Conservation (phyloP, 2,329 filamentous ascomycete genomes). For the Neofusicoccum sp. region DNA sequence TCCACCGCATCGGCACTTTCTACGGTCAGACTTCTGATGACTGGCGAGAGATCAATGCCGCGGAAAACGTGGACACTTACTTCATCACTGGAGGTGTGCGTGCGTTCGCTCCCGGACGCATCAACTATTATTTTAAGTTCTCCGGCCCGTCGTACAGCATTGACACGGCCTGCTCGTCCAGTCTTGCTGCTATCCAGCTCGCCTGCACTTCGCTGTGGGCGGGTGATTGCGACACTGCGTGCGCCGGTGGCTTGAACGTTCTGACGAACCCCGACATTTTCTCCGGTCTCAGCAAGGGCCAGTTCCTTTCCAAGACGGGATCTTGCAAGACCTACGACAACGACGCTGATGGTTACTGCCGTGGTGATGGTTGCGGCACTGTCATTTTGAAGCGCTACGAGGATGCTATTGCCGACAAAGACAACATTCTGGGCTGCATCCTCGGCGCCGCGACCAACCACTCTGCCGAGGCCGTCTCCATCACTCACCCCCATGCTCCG, state of each 20-base stretch:
- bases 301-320: conserved; percentile 75
- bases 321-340: conserved; percentile 80
- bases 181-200: conserved; percentile 68
- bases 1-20: conserved; percentile 67
- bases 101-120: conserved; percentile 62
- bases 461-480: conserved; percentile 76
- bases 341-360: conserved; percentile 77
- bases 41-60: conserved; percentile 72
- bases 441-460: conserved; percentile 76
- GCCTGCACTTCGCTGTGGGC: conserved; percentile 71
- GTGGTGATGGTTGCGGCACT: conserved; percentile 72
- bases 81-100: conserved; percentile 63
- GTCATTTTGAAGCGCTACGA: conserved; percentile 77
- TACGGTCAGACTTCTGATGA: conserved; percentile 76
- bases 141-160: conserved; percentile 69
- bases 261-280: conserved; percentile 81
- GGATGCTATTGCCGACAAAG: conserved; percentile 73
- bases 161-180: conserved; percentile 78
- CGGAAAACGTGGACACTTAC: conserved; percentile 69
- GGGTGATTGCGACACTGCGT: conserved; percentile 76
- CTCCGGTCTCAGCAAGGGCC: conserved; percentile 69
- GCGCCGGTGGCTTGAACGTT: conserved; percentile 75
- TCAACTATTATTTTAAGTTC: conserved; percentile 77
- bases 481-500: conserved; percentile 77
- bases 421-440: conserved; percentile 70